Base-by-base conservation (phyloP, 768 basidiomycete species). In the Boletus eberwhitei region DNA sequence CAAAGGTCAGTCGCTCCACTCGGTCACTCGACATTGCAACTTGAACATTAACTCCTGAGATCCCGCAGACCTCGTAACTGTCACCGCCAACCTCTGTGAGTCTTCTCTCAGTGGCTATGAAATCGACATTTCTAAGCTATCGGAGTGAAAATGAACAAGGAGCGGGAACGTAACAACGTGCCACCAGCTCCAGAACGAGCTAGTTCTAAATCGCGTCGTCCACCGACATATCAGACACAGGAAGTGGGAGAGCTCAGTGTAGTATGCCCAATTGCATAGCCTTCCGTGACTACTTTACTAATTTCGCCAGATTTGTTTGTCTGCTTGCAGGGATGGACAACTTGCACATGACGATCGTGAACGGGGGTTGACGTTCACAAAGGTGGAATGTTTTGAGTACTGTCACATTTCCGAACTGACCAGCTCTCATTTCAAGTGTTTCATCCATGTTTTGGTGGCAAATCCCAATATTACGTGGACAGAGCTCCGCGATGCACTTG, bases 311-410 rank as follows among this genome's bases (percentile, higher is more conserved):
- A 61, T 71, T 11, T 71, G 59, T 37, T 34, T 71, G 19, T 66
- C 66, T 0, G 64, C 68, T 6, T 69, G 67, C 42, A 59, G 60
- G 12, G 67, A 71, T n/a, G 47, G 45, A 13, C 64, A 69, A 5
- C 4, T 40, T 19, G 67, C 69, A 6, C 54, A 58, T 14, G 68
- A 69, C 38, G 64, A 69, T 37, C 37, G 52, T 13, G 44, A 48
- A 42, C 57, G 37, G 31, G 48, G 36, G 24, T 13, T 55, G 11
- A 68, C 68, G 8, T 66, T 68, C 36, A 68, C 67, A 14, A 66
- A 60, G 66, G 67, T 68, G 17, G 4, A 7, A 8, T n/a, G 0
- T 43, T 24, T 35, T 11, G 17, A n/a, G 5, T n/a, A 26, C n/a
- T 8, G 22, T n/a, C 29, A 5, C 7, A 37, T 40, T 38, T 39